Evolutionary conservation across 2,329 filamentous ascomycete genomes (phyloP), one percentile per base, ranked within the genome.

Genomic region (Colletotrichum falcatum): DNA sequence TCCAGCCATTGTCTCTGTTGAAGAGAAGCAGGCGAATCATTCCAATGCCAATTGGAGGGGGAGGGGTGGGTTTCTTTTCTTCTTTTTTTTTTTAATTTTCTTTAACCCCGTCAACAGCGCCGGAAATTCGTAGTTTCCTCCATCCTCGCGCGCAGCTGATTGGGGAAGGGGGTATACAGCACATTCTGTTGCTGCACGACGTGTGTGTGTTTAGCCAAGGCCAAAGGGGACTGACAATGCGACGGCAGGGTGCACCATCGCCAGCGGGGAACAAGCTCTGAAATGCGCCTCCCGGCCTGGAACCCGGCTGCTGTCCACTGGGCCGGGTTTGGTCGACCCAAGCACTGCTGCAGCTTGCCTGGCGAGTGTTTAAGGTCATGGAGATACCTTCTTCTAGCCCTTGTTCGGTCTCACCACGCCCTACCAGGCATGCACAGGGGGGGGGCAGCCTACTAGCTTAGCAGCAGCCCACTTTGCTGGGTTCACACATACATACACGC

Each of bases 371-470:
- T 26, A 6, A 49, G 12, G 7, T 9, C 26, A 48, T 48, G 8
- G 9, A 14, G 3, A 16, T 14, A 12, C 9, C n/a, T 23, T 23
- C n/a, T n/a, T n/a, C n/a, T n/a, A 20, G 44, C 23, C 59, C 59
- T 49, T 51, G 44, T 51, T 49, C 30, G 46, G 59, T 35, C 30
- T 26, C 53, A 56, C 53, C 8, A n/a, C n/a, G 59, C 59, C 59
- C 59, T 61, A 49, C 44, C 33, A 28, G 59, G 44, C 59, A 33
- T 61, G 44, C 59, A 61, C n/a, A n/a, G n/a, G n/a, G n/a, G 59
- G 59, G 59, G 33, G 26, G 33, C 18, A 14, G 59, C n/a, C 59
- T 33, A 61, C 59, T 39, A 61, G 20, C 20, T 44, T 39, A 61
- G 20, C 20, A 48, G 33, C 33, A 5, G 30, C 28, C 42, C 23